These are phyloP conservation scores for Eimeria acervulina DNA, from an alignment of 169 alveolate genomes.

Conservation along the genomic window DNA sequence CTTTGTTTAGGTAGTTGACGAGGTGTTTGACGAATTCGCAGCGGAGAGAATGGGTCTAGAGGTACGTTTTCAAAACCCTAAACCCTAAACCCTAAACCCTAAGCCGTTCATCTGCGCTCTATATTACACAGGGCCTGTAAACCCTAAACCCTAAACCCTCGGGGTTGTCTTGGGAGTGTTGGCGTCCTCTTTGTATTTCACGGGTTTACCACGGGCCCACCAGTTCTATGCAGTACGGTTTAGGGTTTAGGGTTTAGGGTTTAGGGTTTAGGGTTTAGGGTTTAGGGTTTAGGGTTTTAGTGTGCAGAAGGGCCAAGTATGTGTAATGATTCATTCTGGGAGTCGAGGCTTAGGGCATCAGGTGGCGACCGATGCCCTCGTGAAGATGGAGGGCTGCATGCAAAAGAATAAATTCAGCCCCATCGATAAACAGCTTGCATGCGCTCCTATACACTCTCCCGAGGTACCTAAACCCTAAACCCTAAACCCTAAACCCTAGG, in stretches of 20 bases:
- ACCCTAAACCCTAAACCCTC: too few relatives aligned
- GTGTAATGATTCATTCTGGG: conserved; percentile 95
- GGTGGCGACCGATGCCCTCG: conserved; percentile 93
- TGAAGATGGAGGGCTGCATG: conserved; percentile 91
- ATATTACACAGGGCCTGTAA: too few relatives aligned
- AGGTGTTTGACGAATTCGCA: conserved; percentile 91
- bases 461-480: conserved; percentile 37
- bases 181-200: background rate
- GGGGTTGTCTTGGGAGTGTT: background rate
- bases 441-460: conserved; percentile 90
- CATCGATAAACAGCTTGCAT: conserved; percentile 94
- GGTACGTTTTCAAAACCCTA: background rate
- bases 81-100: conserved; percentile 26
- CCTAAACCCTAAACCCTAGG: conserved; percentile 29
- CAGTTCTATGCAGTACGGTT: background rate
- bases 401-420: conserved; percentile 84
- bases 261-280: conserved; percentile 42
- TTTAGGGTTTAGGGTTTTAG: too few relatives aligned
- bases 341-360: conserved; percentile 96
- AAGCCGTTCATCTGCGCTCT: background rate
- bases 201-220: too few relatives aligned
- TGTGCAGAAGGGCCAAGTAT: conserved; percentile 88
- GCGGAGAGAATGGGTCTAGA: conserved; percentile 94
- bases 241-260: conserved; percentile 35
- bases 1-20: conserved; percentile 89